These are phyloP conservation scores for Neurospora sp. DNA, from an alignment of 495 filamentous ascomycete genomes.

Conservation along the genomic window DNA sequence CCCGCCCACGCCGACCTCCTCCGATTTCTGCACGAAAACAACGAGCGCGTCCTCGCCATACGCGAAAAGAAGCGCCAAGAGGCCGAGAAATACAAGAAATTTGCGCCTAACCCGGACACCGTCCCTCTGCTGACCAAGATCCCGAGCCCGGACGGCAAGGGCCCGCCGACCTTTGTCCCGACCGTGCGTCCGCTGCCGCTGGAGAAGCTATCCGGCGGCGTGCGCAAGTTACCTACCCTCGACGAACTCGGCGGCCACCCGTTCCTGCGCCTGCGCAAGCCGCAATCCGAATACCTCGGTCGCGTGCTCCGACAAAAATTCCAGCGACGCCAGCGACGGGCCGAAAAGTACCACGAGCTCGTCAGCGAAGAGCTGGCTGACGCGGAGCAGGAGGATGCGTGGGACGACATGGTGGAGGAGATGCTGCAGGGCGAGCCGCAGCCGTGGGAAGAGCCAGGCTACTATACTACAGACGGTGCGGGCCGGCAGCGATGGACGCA, in stretches of 20 bases:
- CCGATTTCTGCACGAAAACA: slow-evolving; percentile 24
- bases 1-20: slow-evolving; percentile 19
- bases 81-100: background rate
- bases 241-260: slow-evolving; percentile 49
- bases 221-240: slow-evolving; percentile 50
- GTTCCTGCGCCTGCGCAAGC: slow-evolving; percentile 61
- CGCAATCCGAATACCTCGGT: slow-evolving; percentile 49
- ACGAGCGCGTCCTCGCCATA: slow-evolving; percentile 13
- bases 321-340: slow-evolving; percentile 26
- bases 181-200: slow-evolving; percentile 35
- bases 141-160: slow-evolving; percentile 14
- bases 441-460: background rate
- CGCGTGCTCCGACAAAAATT: slow-evolving; percentile 46
- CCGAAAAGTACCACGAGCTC: slow-evolving; percentile 20
- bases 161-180: slow-evolving; percentile 31
- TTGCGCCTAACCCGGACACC: slow-evolving; percentile 10
- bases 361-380: slow-evolving; percentile 2
- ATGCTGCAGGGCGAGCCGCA: slow-evolving; percentile 18
- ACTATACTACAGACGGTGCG: background rate
- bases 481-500: background rate
- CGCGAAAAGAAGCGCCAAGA: slow-evolving; percentile 6
- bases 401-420: slow-evolving; percentile 14
- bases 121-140: slow-evolving; percentile 25
- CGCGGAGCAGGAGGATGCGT: slow-evolving; percentile 1
- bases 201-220: slow-evolving; percentile 34